A percentile compares a stretch with the other conserved stretches of the same genome.
Evolutionary conservation across 495 filamentous ascomycete genomes (phyloP).

Genomic region (Aspergillus nidulans): DNA sequence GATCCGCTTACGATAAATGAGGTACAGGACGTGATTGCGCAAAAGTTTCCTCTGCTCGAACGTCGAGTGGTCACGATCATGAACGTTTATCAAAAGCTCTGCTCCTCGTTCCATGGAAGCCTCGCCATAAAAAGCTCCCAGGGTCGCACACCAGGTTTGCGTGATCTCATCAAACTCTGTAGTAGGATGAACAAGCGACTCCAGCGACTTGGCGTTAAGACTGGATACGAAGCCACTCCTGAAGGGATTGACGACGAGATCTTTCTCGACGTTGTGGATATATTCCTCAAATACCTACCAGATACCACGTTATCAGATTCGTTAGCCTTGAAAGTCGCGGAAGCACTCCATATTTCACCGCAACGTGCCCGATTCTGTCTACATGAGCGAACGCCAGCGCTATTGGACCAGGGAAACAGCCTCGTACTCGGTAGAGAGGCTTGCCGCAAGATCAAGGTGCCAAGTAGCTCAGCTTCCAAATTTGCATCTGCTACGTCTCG

Average conservation of each 20-base stretch:
- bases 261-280: conserved; percentile 85
- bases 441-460: conserved; percentile 41
- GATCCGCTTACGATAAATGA: conserved; percentile 64
- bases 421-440: conserved; percentile 66
- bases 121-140: conserved; percentile 44
- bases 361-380: conserved; percentile 71
- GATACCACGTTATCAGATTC: conserved; percentile 54
- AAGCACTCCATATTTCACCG: conserved; percentile 78
- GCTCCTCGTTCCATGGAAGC: conserved; percentile 46
- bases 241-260: conserved; percentile 75
- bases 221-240: conserved; percentile 67
- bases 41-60: conserved; percentile 63
- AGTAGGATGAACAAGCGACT: conserved; percentile 62
- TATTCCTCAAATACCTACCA: conserved; percentile 77
- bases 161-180: conserved; percentile 90
- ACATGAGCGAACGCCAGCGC: conserved; percentile 59
- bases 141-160: conserved; percentile 54
- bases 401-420: conserved; percentile 51
- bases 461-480: conserved; percentile 30
- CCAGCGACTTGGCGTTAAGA: conserved; percentile 55
- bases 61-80: conserved; percentile 67
- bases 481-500: conserved; percentile 33
- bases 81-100: conserved; percentile 67
- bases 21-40: conserved; percentile 65
- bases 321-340: conserved; percentile 67